Conservation (phyloP, 768 basidiomycete genomes). For the Tulasnella sp. region DNA sequence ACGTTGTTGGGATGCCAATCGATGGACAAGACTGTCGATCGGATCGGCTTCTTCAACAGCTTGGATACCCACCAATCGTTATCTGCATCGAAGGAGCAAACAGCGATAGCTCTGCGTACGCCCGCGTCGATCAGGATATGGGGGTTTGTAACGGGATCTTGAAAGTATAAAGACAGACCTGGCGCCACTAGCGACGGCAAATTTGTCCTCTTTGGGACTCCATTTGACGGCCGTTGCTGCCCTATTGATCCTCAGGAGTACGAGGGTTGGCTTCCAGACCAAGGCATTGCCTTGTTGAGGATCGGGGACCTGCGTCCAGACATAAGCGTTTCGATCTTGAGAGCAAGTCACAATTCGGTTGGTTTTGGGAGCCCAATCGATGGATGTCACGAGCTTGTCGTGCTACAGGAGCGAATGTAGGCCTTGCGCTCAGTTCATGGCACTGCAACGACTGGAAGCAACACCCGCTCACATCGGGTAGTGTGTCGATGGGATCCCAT, state of each 20-base stretch:
- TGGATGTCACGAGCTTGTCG: conserved; percentile 94
- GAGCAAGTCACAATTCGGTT: conserved; percentile 98
- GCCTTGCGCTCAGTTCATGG: neutral
- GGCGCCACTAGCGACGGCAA: conserved; percentile 94
- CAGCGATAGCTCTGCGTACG: conserved; percentile 67
- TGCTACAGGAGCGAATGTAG: conserved; percentile 64
- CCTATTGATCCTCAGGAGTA: conserved; percentile 85
- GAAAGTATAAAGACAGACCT: conserved; percentile 39
- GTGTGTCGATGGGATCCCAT: conserved; percentile 62
- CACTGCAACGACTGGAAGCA: neutral
- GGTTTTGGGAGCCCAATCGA: conserved; percentile 95
- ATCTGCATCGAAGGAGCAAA: conserved; percentile 95
- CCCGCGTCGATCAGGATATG: neutral
- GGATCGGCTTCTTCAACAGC: conserved; percentile 92
- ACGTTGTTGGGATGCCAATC: conserved; percentile 99
- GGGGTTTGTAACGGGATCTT: too few relatives aligned
- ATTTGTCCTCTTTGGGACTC: conserved; percentile 97
- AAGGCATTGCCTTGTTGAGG: conserved; percentile 49
- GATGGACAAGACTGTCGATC: conserved; percentile 84
- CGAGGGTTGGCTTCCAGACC: conserved; percentile 94
- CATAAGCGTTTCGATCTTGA: conserved; percentile 98
- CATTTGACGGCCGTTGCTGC: conserved; percentile 92
- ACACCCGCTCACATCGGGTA: conserved; percentile 58
- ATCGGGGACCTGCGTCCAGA: conserved; percentile 81
- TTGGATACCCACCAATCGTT: conserved; percentile 99